Base-by-base conservation (phyloP, 495 filamentous ascomycete species). In the Lentithecium fluviatile region DNA sequence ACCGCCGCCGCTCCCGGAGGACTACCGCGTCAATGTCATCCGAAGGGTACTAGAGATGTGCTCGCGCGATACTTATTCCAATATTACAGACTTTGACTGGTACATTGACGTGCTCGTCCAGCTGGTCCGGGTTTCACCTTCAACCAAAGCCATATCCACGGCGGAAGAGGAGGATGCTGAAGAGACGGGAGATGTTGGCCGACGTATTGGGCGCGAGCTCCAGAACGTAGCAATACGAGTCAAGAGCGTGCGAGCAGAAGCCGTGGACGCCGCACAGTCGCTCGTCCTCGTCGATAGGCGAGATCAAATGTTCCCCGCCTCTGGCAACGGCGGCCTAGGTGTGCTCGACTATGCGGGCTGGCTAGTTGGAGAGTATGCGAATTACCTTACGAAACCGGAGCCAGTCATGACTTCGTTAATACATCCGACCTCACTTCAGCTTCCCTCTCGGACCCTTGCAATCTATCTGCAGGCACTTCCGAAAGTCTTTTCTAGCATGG, bases 161-260 rank as follows among this genome's bases (percentile, higher is more conserved):
- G 36, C 29, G 25, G 68, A 56, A 47, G 49, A 57, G 45, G 48
- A 32, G 53, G 63, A 60, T 26, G 49, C 20, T 49, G 67, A 70
- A 32, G 26, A 57, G 20, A 38, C 43, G 5, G 66, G 52, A 20
- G 85, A 87, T 66, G 78, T 90, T 23, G 84, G 86, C 8, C 82
- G 83, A 58, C 80, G 78, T 52, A 91, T 97, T 66, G 94, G 93
- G 15, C 80, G 80, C 37, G 92, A 97, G 73, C 74, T 97, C 4
- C 85, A 88, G 55, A 96, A 91, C 68, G 79, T 97, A 43, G 88
- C 92, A 1, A 90, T 98, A n/a, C 88, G 95, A 54, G 94, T 97
- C 32, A 87, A 82, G 68, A 88, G 83, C 36, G 83, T 96, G 47
- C 81, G 94, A 51, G 69, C 76, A 48, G 85, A 92, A 54, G 88